Conservation (phyloP, 225 moss, liverwort and hornwort genomes). For the Thuidium tamariscinum region DNA sequence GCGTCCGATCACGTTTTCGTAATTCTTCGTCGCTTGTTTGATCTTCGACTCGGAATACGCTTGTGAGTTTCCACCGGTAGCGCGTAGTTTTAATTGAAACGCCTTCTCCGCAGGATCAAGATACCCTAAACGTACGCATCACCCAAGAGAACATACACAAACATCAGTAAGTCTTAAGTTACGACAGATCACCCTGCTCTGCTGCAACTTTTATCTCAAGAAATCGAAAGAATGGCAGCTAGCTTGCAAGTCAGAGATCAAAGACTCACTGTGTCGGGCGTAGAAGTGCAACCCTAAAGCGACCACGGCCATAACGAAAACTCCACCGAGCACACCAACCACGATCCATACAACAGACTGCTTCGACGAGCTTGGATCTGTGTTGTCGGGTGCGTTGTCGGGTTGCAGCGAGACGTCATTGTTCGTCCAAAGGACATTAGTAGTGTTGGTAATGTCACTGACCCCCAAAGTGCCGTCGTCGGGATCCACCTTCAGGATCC, state of each 20-base stretch:
- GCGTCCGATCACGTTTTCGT: slow-evolving; percentile 7
- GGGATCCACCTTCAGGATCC: neutral
- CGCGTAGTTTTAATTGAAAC: neutral
- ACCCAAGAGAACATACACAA: neutral
- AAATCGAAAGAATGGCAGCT: neutral
- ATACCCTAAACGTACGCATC: neutral
- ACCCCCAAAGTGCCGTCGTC: neutral
- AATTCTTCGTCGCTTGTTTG: slow-evolving; percentile 28
- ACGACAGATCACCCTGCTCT: neutral
- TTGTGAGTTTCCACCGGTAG: neutral
- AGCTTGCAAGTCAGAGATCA: neutral
- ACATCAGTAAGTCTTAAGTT: neutral
- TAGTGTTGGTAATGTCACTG: neutral
- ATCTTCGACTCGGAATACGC: neutral
- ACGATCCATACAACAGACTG: neutral
- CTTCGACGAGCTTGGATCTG: neutral
- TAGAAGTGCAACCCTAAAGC: neutral
- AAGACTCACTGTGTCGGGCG: neutral
- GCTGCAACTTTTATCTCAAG: neutral
- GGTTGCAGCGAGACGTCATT: neutral
- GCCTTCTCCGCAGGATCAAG: neutral
- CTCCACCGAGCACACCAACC: neutral
- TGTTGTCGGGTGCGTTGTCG: too few relatives aligned
- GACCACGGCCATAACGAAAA: neutral
- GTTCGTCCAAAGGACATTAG: neutral